Evolutionary conservation across 1,139 yeast species (phyloP), one percentile per base, ranked within the genome.

Genomic region (Zygosaccharomyces pseudobailii): DNA sequence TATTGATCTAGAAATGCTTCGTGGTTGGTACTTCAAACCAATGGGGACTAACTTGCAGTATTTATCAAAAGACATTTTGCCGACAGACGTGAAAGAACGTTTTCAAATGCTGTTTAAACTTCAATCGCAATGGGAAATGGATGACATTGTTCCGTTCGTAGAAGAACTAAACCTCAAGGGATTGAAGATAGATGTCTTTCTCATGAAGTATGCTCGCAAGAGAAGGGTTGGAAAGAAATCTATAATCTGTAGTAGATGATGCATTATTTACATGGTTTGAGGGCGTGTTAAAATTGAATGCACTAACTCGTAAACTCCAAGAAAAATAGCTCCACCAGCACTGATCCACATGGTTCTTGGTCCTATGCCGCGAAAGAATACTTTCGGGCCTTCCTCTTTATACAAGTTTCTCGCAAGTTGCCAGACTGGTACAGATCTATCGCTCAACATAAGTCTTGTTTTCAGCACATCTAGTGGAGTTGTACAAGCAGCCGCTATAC

Each of bases 291-390:
- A 48, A 1, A 62, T 28, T 1, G 61, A 56, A 48, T 73, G 80
- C 4, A 84, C 90, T 22, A 84, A 69, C 67, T 92, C 98, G 62
- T 92, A 92, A 50, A 88, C 87, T 3, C 99, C 99, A 48, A 92
- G 73, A 70, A 94, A 92, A 32, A 94, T 88, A 27, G 97, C 96
- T 19, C 99, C 99, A 17, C 99, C 99, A 3, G 95, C 94, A 70
- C 95, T 84, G 51, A 92, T 92, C 98, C 98, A 92, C 79, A 87
- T 76, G 0, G 97, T 89, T 64, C 98, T 75, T 2, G 98, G 97
- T 0, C 95, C 97, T 35, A 90, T 76, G 4, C 98, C 98, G 44
- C 78, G 78, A 63, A 80, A 77, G 55, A 92, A 87, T 1, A 85
- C 89, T 6, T 63, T 55, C 42, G 71, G 67, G 0, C 95, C 95